phyloP scores from a whole-genome alignment of 176 grass and related monocot genomes.

The Tillandsia leiboldiana region DNA sequence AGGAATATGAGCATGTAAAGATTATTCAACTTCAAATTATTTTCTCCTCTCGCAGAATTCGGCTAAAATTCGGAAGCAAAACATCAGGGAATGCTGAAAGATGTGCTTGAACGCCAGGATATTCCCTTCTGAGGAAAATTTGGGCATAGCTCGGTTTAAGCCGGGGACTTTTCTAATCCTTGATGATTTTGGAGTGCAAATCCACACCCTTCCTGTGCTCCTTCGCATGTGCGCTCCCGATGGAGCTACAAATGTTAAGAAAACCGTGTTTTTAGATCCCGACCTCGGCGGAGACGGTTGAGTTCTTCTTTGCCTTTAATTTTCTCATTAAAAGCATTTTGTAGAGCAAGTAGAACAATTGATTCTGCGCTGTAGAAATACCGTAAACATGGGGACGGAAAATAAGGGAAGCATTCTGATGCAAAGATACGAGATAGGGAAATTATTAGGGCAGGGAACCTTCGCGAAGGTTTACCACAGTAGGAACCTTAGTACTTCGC shows the following conservation, averaged over 20 bases:
- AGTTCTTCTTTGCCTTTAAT: conserved; percentile 12
- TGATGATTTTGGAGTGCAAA: conserved; percentile 36
- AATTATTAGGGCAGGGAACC: conserved; percentile 74
- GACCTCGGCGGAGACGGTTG: conserved; percentile 54
- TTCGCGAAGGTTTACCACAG: conserved; percentile 93
- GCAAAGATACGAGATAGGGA: conserved; percentile 67
- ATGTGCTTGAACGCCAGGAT: conserved; percentile 64
- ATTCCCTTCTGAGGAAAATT: conserved; percentile 27
- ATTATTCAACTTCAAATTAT: background rate
- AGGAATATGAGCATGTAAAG: no score
- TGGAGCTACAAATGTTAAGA: conserved; percentile 24
- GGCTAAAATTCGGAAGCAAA: conserved; percentile 31
- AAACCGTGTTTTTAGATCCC: conserved; percentile 46
- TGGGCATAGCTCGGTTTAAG: conserved; percentile 9
- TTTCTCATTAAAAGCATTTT: background rate
- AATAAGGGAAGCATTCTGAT: conserved; percentile 65
- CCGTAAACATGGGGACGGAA: conserved; percentile 39
- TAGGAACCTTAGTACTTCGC: conserved; percentile 41
- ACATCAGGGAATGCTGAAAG: conserved; percentile 68
- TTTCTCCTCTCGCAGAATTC: conserved; percentile 14
- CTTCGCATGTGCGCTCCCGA: conserved; percentile 21
- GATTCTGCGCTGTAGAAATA: background rate
- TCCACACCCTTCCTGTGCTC: conserved; percentile 14
- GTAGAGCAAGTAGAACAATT: background rate
- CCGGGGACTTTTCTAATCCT: conserved; percentile 18